These are phyloP conservation scores for Crithidia acanthocephali DNA, from an alignment of 208 protist genomes.

Conservation along the genomic window DNA sequence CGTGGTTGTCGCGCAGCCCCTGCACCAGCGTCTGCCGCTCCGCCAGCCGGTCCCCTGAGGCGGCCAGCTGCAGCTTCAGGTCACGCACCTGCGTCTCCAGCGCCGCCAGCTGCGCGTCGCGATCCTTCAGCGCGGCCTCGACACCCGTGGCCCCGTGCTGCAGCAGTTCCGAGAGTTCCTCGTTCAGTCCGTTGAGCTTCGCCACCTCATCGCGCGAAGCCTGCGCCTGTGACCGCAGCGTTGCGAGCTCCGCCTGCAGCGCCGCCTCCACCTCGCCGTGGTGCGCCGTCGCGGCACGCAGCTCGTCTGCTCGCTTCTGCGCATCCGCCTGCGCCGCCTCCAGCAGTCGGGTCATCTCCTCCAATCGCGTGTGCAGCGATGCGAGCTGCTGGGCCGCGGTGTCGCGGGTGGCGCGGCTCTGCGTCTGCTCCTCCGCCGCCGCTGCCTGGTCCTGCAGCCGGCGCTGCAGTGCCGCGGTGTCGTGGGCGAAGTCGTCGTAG, in stretches of 20 bases:
- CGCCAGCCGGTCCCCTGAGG: conserved; percentile 28
- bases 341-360: conserved; percentile 35
- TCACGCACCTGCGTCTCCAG: conserved; percentile 43
- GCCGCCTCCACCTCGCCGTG: conserved; percentile 11
- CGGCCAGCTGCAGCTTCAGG: conserved; percentile 36
- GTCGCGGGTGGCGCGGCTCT: conserved; percentile 29
- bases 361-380: conserved; percentile 27
- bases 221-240: conserved; percentile 26
- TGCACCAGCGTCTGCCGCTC: conserved; percentile 28
- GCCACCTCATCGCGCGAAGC: conserved; percentile 25
- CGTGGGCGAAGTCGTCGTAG: conserved; percentile 40
- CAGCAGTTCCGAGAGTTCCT: conserved; percentile 54
- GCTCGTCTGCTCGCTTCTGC: conserved; percentile 12
- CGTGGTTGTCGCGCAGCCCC: conserved; percentile 15
- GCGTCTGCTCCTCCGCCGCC: conserved; percentile 23
- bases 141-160: conserved; percentile 57
- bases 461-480: conserved; percentile 33
- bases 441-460: conserved; percentile 27
- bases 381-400: conserved; percentile 34
- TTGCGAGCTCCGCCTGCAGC: conserved; percentile 14
- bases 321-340: conserved; percentile 41
- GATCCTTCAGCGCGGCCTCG: conserved; percentile 43
- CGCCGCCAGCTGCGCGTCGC: conserved; percentile 23
- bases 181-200: conserved; percentile 34
- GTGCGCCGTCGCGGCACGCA: conserved; percentile 15